These are phyloP conservation scores for Lotus japonicus DNA, from an alignment of 306 rosid genomes.

Conservation along the genomic window DNA sequence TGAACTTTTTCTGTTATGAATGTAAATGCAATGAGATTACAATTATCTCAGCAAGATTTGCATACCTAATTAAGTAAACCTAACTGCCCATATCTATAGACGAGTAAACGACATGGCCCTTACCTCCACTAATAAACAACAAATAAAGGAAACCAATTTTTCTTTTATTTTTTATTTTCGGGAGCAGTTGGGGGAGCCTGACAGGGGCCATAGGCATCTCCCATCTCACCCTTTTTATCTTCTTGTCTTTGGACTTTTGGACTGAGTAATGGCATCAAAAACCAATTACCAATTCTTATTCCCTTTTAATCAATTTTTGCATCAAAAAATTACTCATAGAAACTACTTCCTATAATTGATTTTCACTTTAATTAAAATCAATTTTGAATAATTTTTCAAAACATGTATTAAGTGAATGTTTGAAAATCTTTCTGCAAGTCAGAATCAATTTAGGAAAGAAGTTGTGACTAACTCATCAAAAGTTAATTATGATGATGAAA, in stretches of 20 bases:
- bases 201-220: neutral
- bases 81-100: too few relatives aligned
- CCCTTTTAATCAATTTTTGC: too few relatives aligned
- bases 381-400: too few relatives aligned
- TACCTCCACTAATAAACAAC: neutral
- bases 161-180: neutral
- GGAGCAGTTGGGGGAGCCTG: conserved; percentile 18
- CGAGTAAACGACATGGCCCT: neutral
- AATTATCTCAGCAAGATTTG: neutral
- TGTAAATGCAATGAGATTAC: neutral
- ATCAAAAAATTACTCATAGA: too few relatives aligned
- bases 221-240: neutral
- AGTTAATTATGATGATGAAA: too few relatives aligned
- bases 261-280: neutral
- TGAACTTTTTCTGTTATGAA: neutral
- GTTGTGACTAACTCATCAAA: too few relatives aligned
- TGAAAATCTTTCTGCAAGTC: too few relatives aligned
- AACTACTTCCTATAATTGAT: too few relatives aligned
- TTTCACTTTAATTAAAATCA: too few relatives aligned
- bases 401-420: too few relatives aligned
- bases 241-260: conserved; percentile 7
- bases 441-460: too few relatives aligned
- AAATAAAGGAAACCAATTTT: neutral
- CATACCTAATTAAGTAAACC: neutral
- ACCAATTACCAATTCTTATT: too few relatives aligned